Conservation (phyloP, 2,329 filamentous ascomycete species). For the Colletotrichum neosansevieriae region DNA sequence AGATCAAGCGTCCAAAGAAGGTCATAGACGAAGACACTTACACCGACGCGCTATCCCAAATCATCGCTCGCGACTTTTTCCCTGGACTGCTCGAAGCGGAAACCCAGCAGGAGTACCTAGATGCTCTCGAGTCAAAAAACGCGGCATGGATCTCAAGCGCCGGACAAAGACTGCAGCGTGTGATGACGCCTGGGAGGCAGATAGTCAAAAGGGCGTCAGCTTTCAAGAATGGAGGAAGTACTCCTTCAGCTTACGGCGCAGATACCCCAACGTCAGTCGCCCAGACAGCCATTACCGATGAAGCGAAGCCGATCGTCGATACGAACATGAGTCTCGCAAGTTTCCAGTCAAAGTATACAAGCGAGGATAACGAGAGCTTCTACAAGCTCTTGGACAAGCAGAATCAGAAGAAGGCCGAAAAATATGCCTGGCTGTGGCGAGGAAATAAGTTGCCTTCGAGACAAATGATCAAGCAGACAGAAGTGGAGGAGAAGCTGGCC, state of each 20-base stretch:
- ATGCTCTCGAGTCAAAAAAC: constrained; percentile 89
- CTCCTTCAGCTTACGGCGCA: constrained; percentile 75
- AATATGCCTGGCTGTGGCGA: constrained; percentile 89
- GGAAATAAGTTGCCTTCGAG: constrained; percentile 90
- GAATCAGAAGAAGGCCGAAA: constrained; percentile 85
- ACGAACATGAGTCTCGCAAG: constrained; percentile 83
- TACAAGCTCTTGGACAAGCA: constrained; percentile 92
- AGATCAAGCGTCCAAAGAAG: constrained; percentile 89
- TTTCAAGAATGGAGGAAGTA: constrained; percentile 57
- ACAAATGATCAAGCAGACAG: constrained; percentile 77
- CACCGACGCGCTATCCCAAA: constrained; percentile 88
- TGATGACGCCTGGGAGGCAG: constrained; percentile 81
- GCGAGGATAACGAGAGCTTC: constrained; percentile 98
- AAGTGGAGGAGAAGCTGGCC: constrained; percentile 67
- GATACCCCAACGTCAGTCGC: constrained; percentile 78
- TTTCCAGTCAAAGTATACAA: constrained; percentile 95
- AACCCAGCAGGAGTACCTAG: constrained; percentile 90
- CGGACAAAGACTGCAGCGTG: constrained; percentile 75
- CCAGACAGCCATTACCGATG: constrained; percentile 49
- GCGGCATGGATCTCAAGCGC: constrained; percentile 88
- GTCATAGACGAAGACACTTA: constrained; percentile 96
- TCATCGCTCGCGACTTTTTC: constrained; percentile 97
- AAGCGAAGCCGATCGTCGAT: constrained; percentile 68
- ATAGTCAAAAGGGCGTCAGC: constrained; percentile 47
- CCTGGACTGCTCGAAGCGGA: constrained; percentile 89